Evolutionary conservation across 225 moss, liverwort and hornwort species (phyloP), one percentile per base, ranked within the genome.

Genomic region (Asterella californica): DNA sequence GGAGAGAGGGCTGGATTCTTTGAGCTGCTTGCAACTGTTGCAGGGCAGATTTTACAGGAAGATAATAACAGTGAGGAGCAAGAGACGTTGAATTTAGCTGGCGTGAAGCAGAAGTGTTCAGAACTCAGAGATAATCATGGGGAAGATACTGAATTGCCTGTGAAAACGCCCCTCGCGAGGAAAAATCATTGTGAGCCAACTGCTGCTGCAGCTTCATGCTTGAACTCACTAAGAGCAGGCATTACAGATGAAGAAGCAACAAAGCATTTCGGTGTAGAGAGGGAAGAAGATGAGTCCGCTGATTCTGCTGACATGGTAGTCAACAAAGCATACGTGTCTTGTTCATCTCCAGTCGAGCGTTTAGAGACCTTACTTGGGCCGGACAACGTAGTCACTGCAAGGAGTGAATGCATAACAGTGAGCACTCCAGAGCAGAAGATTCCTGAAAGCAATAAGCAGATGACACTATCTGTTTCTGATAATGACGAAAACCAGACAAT

Each of bases 401-500:
- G 77, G n/a, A 72, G 38, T 54, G 78, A 60, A 45, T 74, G 86
- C 62, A 74, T 72, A 65, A 15, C 69, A 63, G 69, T 71, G 18
- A 81, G 78, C 78, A 83, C 59, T 30, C 49, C 67, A 48, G 77
- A 57, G 57, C 83, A 79, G 72, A 76, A 48, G 54, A 27, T 52
- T 75, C 76, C 79, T 79, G 84, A 82, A 38, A 22, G 73, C 52
- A 82, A 80, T 33, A 84, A 82, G 54, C 84, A 87, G 87, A 84
- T 87, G 82, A 73, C 84, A 32, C 77, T 79, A 75, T 87, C 87
- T 82, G 84, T 84, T 87, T 84, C 84, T 78, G 87, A 87, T 79
- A 87, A 87, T 87, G 87, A 87, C 84, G 84, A 87, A 83, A 87
- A 84, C 78, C 84, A 83, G 76, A 82, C 67, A 6, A 79, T 83